phyloP scores from a whole-genome alignment of 768 basidiomycete genomes.

The Dacryopinax spathularia region DNA sequence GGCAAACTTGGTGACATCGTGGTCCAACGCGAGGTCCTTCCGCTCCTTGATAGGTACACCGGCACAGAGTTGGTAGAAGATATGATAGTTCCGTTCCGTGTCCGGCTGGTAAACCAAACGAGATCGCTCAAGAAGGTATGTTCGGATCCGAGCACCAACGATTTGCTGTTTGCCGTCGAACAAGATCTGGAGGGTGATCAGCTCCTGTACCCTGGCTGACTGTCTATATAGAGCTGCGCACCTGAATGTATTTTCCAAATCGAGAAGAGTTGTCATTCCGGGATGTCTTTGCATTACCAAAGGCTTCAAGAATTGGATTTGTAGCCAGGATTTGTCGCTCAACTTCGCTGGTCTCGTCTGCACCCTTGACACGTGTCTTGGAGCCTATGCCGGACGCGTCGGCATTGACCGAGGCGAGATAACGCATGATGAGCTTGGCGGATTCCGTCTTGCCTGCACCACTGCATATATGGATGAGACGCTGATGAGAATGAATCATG shows the following conservation, averaged over 20 bases:
- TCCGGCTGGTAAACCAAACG: slow-evolving; percentile 94
- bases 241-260: slow-evolving; percentile 99
- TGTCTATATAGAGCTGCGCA: slow-evolving; percentile 23
- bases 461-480: slow-evolving; percentile 34
- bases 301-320: slow-evolving; percentile 98
- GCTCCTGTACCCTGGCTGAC: neutral
- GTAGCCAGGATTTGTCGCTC: slow-evolving; percentile 96
- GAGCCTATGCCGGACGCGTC: slow-evolving; percentile 37
- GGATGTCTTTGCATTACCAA: slow-evolving; percentile 98
- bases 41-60: slow-evolving; percentile 91
- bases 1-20: slow-evolving; percentile 72
- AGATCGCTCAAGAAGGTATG: slow-evolving; percentile 93
- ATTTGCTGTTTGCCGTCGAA: slow-evolving; percentile 94
- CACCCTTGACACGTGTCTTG: slow-evolving; percentile 54
- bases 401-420: slow-evolving; percentile 94
- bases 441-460: slow-evolving; percentile 99
- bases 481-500: slow-evolving; percentile 2
- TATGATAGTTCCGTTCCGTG: slow-evolving; percentile 97
- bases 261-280: slow-evolving; percentile 98
- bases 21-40: slow-evolving; percentile 83
- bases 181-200: slow-evolving; percentile 50
- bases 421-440: slow-evolving; percentile 98
- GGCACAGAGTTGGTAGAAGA: slow-evolving; percentile 98
- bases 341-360: slow-evolving; percentile 84
- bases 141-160: slow-evolving; percentile 95